Evolutionary conservation across 352 stramenopile species (phyloP).

Genomic region (Globisporangium echinulatum): DNA sequence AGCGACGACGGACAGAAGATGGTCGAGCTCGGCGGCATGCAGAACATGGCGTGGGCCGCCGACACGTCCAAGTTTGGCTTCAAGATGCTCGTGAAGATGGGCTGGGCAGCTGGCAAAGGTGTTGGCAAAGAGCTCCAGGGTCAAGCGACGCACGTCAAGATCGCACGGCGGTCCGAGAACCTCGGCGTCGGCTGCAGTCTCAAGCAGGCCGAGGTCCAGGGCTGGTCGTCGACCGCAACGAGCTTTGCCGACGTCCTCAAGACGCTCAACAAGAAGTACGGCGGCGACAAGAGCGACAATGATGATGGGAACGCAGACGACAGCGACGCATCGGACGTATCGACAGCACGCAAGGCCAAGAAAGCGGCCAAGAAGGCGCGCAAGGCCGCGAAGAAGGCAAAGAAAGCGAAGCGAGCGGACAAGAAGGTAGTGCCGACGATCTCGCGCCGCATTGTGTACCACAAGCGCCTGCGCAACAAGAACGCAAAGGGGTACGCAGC

Average conservation of each 20-base stretch:
- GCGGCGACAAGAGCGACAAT: constrained; percentile 33
- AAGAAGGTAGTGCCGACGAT: constrained; percentile 53
- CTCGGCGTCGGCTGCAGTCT: constrained; percentile 90
- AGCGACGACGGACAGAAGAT: constrained; percentile 26
- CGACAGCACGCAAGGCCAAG: constrained; percentile 27
- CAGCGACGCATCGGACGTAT: constrained; percentile 23
- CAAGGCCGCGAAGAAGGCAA: constrained; percentile 51
- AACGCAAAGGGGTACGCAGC: constrained; percentile 81
- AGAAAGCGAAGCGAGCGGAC: constrained; percentile 42
- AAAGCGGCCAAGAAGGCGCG: constrained; percentile 52
- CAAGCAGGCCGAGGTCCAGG: constrained; percentile 84
- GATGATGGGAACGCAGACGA: constrained; percentile 17
- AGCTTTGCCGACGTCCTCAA: constrained; percentile 84
- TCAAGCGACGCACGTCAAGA: constrained; percentile 82
- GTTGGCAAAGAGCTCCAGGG: constrained; percentile 92
- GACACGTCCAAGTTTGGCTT: constrained; percentile 92
- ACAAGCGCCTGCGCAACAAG: constrained; percentile 82
- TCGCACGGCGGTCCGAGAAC: constrained; percentile 81
- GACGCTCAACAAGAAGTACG: constrained; percentile 80
- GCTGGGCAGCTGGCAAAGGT: constrained; percentile 91
- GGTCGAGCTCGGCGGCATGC: constrained; percentile 76
- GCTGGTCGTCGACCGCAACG: constrained; percentile 73
- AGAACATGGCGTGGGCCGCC: constrained; percentile 85
- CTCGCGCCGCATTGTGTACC: constrained; percentile 68
- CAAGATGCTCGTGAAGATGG: constrained; percentile 96